Base-by-base conservation (phyloP, 1,284 basidiomycete species). In the Ustilago shanxiensis region DNA sequence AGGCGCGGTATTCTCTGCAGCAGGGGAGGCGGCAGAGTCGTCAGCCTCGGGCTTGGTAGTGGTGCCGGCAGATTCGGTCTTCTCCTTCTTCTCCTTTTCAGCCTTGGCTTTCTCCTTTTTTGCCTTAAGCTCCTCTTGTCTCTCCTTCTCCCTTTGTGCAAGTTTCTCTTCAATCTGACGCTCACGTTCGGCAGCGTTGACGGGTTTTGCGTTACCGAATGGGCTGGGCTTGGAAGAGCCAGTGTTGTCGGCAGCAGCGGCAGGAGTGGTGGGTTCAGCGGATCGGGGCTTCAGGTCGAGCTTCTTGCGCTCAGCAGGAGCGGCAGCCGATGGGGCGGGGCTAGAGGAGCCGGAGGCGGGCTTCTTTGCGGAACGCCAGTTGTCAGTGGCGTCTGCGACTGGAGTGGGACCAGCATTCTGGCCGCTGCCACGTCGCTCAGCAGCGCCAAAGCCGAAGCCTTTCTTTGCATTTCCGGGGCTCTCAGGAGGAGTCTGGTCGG, bases 131-230 rank as follows among this genome's bases (percentile, higher is more conserved):
- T 80, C 69, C 57, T 83, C 77, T 52, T 83, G 80, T 35, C 72
- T 62, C 68, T 79, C 66, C 67, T 79, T 80, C 41, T 83, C 81
- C 26, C 73, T 61, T 56, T 79, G 70, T n/a, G 66, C 60, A 33
- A 85, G 72, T 64, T 77, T 77, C 56, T 92, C 90, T 29, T 90
- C 86, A 11, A 94, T 90, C 83, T 91, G 92, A 59, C 90, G 90
- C 84, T 98, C 95, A 62, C 91, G 90, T 2, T 89, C 88, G 22
- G 91, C 88, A 9, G 92, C 91, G 86, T 98, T 94, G 35, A 98
- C 92, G 14, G 95, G 95, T 82, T 93, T 94, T 45, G 96, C 96
- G 58, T 90, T 89, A 64, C 96, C 96, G 85, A 98, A 98, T 1
- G 95, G 95, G 83, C 90, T 87, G 18, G 88, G 58, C 57, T 86